Evolutionary conservation across 1,139 yeast species (phyloP).

Genomic region (Suhomyces guaymorum): DNA sequence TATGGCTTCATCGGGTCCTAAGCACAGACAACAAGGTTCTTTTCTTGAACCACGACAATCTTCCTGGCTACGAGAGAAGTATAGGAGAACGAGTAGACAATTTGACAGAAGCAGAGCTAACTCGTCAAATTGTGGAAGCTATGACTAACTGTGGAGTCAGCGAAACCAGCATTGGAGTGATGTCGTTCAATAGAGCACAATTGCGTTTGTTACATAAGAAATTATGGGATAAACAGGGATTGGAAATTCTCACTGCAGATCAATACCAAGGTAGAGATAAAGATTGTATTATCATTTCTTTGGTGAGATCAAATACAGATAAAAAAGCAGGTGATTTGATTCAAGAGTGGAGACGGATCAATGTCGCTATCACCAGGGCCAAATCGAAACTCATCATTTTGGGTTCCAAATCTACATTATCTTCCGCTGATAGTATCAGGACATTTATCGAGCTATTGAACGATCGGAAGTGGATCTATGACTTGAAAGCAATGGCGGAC

Average conservation of each 20-base stretch:
- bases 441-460: constrained; percentile 64
- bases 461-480: constrained; percentile 63
- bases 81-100: constrained; percentile 73
- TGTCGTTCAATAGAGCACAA: constrained; percentile 88
- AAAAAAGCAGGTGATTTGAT: constrained; percentile 73
- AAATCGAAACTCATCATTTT: constrained; percentile 76
- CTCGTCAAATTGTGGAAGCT: constrained; percentile 61
- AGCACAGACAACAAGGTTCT: constrained; percentile 54
- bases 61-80: constrained; percentile 59
- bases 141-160: constrained; percentile 62
- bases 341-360: constrained; percentile 87
- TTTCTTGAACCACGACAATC: constrained; percentile 74
- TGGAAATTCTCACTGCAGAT: constrained; percentile 91
- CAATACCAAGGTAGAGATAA: constrained; percentile 96
- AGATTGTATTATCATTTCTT: constrained; percentile 81
- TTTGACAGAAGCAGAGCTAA: constrained; percentile 65
- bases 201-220: constrained; percentile 53
- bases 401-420: constrained; percentile 72
- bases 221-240: constrained; percentile 39
- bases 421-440: constrained; percentile 54
- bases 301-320: constrained; percentile 79
- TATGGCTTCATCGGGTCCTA: constrained; percentile 38
- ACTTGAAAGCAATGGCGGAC: constrained; percentile 50
- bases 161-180: constrained; percentile 69
- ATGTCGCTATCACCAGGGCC: constrained; percentile 93